Conservation (phyloP, 768 basidiomycete genomes). For the Tulasnella sp. region DNA sequence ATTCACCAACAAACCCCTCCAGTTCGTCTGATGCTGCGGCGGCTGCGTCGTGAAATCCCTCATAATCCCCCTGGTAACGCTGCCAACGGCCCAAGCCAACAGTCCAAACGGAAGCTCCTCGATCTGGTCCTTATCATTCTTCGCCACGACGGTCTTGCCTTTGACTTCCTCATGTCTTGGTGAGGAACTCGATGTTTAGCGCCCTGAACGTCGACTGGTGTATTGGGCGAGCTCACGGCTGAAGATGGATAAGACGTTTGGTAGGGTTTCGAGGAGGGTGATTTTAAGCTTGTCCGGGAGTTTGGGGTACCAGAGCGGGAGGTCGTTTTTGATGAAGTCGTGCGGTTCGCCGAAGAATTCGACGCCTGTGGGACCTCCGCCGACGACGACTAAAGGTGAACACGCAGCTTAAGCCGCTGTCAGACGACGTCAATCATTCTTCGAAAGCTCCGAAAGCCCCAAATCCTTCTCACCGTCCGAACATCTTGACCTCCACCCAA, state of each 20-base stretch:
- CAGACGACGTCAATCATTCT: too few species aligned
- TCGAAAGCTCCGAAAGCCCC: too few species aligned
- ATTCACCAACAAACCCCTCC: too few species aligned
- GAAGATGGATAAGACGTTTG: slow-evolving; percentile 93
- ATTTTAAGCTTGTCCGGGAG: slow-evolving; percentile 82
- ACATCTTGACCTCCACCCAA: too few species aligned
- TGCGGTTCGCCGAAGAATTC: slow-evolving; percentile 77
- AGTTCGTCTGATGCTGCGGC: too few species aligned
- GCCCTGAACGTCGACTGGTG: slow-evolving; percentile 93
- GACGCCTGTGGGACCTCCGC: slow-evolving; percentile 93
- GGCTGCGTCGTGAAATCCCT: too few species aligned
- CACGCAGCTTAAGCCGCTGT: too few species aligned
- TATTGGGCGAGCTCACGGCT: slow-evolving; percentile 66
- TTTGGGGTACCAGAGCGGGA: slow-evolving; percentile 90
- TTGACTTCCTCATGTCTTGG: slow-evolving; percentile 96
- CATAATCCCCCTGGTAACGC: too few species aligned
- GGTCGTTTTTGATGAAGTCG: slow-evolving; percentile 69
- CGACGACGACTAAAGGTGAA: too few species aligned
- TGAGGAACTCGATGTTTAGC: slow-evolving; percentile 91
- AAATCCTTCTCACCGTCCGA: too few species aligned
- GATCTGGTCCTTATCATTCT: slow-evolving; percentile 83
- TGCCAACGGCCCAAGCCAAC: slow-evolving; percentile 96
- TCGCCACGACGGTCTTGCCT: slow-evolving; percentile 72
- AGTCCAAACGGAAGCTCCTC: slow-evolving; percentile 92
- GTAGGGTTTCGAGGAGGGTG: slow-evolving; percentile 94